Evolutionary conservation across 2,329 filamentous ascomycete species (phyloP), one percentile per base, ranked within the genome.

Genomic region (Nemania bipapillata): DNA sequence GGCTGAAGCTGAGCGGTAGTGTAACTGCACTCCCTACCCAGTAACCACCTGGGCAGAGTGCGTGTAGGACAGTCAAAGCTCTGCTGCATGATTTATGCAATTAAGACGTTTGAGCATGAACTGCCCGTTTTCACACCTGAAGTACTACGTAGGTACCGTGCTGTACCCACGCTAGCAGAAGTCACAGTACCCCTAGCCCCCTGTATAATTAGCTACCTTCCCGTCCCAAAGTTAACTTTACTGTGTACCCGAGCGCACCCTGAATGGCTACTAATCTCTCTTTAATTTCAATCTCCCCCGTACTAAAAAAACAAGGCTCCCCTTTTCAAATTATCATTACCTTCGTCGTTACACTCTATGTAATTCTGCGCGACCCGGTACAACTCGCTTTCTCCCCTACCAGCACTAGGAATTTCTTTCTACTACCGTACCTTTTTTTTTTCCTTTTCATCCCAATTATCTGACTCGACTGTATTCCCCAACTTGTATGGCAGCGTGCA

Each of bases 291-390:
- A 59, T 72, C 58, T 74, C 72, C 69, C 70, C 70, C 70, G 73
- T 72, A 68, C 68, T 70, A 68, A 72, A 66, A 74, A 76, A 75
- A 74, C 76, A 74, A 76, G 76, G 75, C 76, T 76, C 76, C 75
- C 76, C 76, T 77, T 77, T 77, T 73, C 74, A 72, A 65, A 71
- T 76, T 74, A 75, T 75, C 68, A 73, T 75, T 75, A 73, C 74
- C 71, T 73, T 74, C 71, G 63, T 73, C 58, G 62, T 68, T 65
- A 70, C 70, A 61, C 64, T 65, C 63, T 49, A 59, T 70, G 69
- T 67, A 70, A 67, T 67, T 69, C 60, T 69, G 65, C 63, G 65
- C 68, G 66, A 65, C 64, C 63, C 70, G 62, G 63, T 59, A 55
- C 56, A 49, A 61, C 63, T 72, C 68, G 58, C 68, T 68, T 72